phyloP scores from a whole-genome alignment of 805 yeast genomes.

The Pichia cabralensis region DNA sequence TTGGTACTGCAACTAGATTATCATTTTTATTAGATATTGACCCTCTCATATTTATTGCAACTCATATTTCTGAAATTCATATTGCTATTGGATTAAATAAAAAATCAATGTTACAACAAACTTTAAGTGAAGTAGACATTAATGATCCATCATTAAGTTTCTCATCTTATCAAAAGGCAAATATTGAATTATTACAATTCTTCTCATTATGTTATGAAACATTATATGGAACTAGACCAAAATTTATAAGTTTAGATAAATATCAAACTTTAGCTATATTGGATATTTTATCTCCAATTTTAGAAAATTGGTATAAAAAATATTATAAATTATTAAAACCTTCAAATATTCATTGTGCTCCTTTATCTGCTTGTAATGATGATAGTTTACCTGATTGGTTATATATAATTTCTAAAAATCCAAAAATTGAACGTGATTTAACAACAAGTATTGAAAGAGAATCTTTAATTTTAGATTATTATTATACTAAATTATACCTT shows the following conservation, averaged over 20 bases:
- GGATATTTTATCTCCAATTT: conserved; percentile 62
- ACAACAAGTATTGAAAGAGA: conserved; percentile 48
- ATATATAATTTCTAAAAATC: conserved; percentile 20
- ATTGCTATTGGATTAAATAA: conserved; percentile 76
- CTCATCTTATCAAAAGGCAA: conserved; percentile 59
- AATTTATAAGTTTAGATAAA: conserved; percentile 39
- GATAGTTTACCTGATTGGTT: conserved; percentile 10
- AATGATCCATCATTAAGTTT: conserved; percentile 35
- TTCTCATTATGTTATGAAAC: conserved; percentile 78
- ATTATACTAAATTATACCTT: conserved; percentile 75
- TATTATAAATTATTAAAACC: conserved; percentile 48
- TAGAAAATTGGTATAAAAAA: conserved; percentile 68
- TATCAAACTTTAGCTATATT: conserved; percentile 63
- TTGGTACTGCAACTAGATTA: conserved; percentile 76
- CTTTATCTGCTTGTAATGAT: conserved; percentile 6
- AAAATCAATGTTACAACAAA: conserved; percentile 65
- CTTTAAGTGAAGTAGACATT: conserved; percentile 56
- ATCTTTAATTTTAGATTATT: conserved; percentile 68
- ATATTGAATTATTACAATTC: conserved; percentile 68
- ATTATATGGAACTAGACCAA: conserved; percentile 58
- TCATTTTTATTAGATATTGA: conserved; percentile 75
- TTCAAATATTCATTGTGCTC: conserved; percentile 29
- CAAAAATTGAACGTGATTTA: conserved; percentile 31
- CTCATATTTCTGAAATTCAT: conserved; percentile 76
- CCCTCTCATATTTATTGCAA: conserved; percentile 66